phyloP scores from a whole-genome alignment of 805 yeast species.

The Starmerella sirachaensis region DNA sequence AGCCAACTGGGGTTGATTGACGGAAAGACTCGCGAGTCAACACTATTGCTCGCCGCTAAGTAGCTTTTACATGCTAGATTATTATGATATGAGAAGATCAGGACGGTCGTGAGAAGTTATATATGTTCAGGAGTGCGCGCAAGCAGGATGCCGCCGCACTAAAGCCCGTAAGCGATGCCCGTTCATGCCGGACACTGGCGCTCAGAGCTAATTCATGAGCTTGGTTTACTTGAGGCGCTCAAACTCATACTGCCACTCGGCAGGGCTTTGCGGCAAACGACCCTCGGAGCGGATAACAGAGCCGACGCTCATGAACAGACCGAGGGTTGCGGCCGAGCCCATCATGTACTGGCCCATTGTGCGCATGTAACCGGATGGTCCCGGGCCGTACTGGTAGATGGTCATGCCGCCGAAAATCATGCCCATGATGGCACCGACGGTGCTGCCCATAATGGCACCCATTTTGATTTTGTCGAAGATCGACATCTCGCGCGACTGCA shows the following conservation, averaged over 20 bases:
- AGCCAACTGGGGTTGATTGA: no score
- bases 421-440: conserved; percentile 91
- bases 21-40: no score
- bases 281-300: conserved; percentile 38
- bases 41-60: no score
- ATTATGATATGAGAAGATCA: no score
- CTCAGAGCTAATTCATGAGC: no score
- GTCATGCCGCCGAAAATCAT: conserved; percentile 89
- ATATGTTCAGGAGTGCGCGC: no score
- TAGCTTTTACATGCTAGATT: no score
- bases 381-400: conserved; percentile 88
- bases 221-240: not conserved
- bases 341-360: conserved; percentile 92
- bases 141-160: no score
- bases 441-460: conserved; percentile 94
- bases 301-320: conserved; percentile 92
- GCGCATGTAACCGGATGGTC: conserved; percentile 94
- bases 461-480: conserved; percentile 93
- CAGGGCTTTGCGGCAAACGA: conserved; percentile 12
- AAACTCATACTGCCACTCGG: conserved; percentile 14
- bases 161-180: no score
- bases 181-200: no score
- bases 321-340: conserved; percentile 95
- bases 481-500: conserved; percentile 42
- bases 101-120: no score